Evolutionary conservation across 176 grass and related monocot species (phyloP), one percentile per base, ranked within the genome.

Genomic region (Musa itinerans): DNA sequence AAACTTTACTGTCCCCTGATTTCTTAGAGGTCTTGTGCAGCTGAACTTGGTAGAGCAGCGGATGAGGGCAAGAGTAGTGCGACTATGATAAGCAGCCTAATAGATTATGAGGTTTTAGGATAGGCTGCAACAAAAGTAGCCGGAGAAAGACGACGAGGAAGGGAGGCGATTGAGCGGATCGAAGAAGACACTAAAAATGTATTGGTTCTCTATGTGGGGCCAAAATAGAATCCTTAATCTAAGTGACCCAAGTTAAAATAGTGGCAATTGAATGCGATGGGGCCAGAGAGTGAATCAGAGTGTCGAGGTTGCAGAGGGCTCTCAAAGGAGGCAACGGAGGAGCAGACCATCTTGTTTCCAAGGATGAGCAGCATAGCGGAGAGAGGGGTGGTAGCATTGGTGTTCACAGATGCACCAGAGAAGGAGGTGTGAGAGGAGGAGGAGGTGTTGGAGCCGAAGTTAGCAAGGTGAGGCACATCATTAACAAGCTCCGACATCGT

Each of bases 221-320:
- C 76, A 9, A 76, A 85, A 77, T 89, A 24, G 77, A 58, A 89
- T 6, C 59, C 59, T 1, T 2, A 11, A 26, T 43, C 27, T 12
- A 12, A 10, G 66, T 15, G 66, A 0, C 76, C 26, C 26, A 1
- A 26, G n/a, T n/a, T n/a, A n/a, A n/a, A n/a, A n/a, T 26, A 2
- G 1, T 1, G 79, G 0, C 68, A 50, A 58, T 80, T 79, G 3
- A 76, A 82, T 15, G 74, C 27, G 34, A 62, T 17, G 16, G 74
- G 55, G 1, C 55, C 55, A 10, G 81, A 74, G 87, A 72, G 80
- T 50, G 10, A 11, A 73, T 69, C 11, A 58, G 77, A 24, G 86
- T 54, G 89, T 10, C 65, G 65, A 29, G 82, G 24, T 70, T 91
- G 88, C 70, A 92, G 87, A 16, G 83, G 84, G 78, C 87, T 92